Conservation (phyloP, 495 filamentous ascomycete genomes). For the Bombardia bombarda region DNA sequence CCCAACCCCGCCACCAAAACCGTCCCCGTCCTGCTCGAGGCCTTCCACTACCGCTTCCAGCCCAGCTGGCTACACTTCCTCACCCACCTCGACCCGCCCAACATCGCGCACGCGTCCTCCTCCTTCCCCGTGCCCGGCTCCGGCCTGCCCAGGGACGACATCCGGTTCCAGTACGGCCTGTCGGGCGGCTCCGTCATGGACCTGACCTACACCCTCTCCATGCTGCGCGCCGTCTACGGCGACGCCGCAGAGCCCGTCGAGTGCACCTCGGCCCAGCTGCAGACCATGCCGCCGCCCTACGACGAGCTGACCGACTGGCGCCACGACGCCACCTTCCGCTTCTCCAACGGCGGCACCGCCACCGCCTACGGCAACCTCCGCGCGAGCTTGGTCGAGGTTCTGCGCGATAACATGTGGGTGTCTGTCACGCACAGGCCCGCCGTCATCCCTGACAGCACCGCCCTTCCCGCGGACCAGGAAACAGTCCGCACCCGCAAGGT, state of each 20-base stretch:
- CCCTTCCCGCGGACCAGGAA: slow-evolving; percentile 25
- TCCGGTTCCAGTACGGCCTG: slow-evolving; percentile 47
- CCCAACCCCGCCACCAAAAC: too few species aligned
- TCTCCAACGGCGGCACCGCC: slow-evolving; percentile 35
- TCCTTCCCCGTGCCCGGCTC: slow-evolving; percentile 19
- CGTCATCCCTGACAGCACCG: slow-evolving; percentile 18
- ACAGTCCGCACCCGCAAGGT: slow-evolving; percentile 33
- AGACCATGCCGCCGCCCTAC: slow-evolving; percentile 19
- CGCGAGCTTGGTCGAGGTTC: slow-evolving; percentile 12
- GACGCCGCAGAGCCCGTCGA: slow-evolving; percentile 24
- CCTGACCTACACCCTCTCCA: slow-evolving; percentile 41
- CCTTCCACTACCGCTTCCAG: slow-evolving; percentile 50
- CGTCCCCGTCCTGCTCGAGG: slow-evolving; percentile 54
- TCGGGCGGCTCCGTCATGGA: slow-evolving; percentile 55
- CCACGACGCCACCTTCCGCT: slow-evolving; percentile 33
- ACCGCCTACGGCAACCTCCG: slow-evolving; percentile 28
- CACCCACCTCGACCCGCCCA: slow-evolving; percentile 28
- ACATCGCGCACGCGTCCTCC: slow-evolving; percentile 30
- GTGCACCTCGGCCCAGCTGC: slow-evolving; percentile 27
- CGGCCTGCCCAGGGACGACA: slow-evolving; percentile 37
- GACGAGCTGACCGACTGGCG: slow-evolving; percentile 33
- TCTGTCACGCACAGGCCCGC: slow-evolving; percentile 22
- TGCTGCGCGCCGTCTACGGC: slow-evolving; percentile 32
- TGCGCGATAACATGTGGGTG: slow-evolving; percentile 7
- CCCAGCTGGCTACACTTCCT: slow-evolving; percentile 46